Conservation (phyloP, 306 rosid genomes). For the Prinsepia uniflora region DNA sequence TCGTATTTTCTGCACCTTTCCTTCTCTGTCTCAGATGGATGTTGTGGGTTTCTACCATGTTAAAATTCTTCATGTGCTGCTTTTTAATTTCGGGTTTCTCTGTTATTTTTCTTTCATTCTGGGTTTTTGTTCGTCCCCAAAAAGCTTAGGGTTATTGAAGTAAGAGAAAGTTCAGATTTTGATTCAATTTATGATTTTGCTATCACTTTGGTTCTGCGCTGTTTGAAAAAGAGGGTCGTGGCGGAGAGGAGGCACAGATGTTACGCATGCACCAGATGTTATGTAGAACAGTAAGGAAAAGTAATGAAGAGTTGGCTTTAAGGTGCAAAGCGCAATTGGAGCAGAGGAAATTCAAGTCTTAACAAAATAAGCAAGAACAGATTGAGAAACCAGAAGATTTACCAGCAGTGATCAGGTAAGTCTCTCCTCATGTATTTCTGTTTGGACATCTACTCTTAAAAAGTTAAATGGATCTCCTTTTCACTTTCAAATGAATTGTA, state of each 20-base stretch:
- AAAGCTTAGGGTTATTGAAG: too few relatives aligned
- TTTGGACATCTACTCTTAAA: background rate
- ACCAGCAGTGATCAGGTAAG: conserved; percentile 50
- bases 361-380: conserved; percentile 35
- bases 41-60: background rate
- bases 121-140: too few relatives aligned
- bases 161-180: too few relatives aligned
- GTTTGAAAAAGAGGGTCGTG: conserved; percentile 24
- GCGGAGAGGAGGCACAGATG: conserved; percentile 40
- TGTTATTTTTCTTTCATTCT: too few relatives aligned
- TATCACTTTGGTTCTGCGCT: background rate
- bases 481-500: background rate
- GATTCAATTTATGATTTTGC: too few relatives aligned
- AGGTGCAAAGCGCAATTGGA: conserved; percentile 50
- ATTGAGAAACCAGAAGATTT: conserved; percentile 78
- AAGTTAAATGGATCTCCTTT: background rate
- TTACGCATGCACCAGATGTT: too few relatives aligned
- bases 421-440: background rate
- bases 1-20: too few relatives aligned
- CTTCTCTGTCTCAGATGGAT: too few relatives aligned
- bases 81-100: too few relatives aligned
- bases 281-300: too few relatives aligned
- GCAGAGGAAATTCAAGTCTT: conserved; percentile 33
- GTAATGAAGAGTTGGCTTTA: conserved; percentile 45
- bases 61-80: too few relatives aligned